phyloP scores from a whole-genome alignment of 768 basidiomycete genomes.

The Auricularia auricula-judae region DNA sequence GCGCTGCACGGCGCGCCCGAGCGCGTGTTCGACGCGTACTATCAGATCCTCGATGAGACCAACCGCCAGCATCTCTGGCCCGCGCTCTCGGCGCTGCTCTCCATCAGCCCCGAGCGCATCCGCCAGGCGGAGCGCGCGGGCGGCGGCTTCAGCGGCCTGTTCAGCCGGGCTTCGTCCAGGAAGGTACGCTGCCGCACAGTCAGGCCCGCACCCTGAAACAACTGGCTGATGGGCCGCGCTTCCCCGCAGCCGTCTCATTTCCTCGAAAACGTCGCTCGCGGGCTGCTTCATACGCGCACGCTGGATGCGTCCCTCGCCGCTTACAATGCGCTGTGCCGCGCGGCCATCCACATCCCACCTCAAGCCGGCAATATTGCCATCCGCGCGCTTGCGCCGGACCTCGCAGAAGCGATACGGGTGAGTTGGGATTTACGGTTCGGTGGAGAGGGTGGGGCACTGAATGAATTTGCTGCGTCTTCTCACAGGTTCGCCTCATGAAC shows the following conservation, averaged over 20 bases:
- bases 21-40: slow-evolving; percentile 77
- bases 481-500: slow-evolving; percentile 16
- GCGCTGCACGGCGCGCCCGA: slow-evolving; percentile 73
- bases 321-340: slow-evolving; percentile 40
- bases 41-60: slow-evolving; percentile 22
- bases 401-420: slow-evolving; percentile 76
- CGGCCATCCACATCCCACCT: slow-evolving; percentile 41
- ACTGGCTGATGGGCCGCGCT: background rate
- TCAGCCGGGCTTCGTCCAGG: background rate
- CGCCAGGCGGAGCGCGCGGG: slow-evolving; percentile 24
- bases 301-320: background rate
- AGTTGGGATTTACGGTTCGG: background rate
- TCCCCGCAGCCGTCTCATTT: background rate
- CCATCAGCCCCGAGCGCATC: slow-evolving; percentile 69
- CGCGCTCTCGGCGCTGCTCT: slow-evolving; percentile 60
- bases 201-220: background rate
- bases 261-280: background rate
- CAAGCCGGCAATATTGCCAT: slow-evolving; percentile 48
- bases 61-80: slow-evolving; percentile 60
- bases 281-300: background rate
- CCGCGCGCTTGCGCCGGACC: slow-evolving; percentile 53
- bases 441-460: background rate
- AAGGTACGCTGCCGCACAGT: background rate
- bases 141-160: background rate
- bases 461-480: background rate